Conservation (phyloP, 257 asterid genomes). For the Lycium barbarum region DNA sequence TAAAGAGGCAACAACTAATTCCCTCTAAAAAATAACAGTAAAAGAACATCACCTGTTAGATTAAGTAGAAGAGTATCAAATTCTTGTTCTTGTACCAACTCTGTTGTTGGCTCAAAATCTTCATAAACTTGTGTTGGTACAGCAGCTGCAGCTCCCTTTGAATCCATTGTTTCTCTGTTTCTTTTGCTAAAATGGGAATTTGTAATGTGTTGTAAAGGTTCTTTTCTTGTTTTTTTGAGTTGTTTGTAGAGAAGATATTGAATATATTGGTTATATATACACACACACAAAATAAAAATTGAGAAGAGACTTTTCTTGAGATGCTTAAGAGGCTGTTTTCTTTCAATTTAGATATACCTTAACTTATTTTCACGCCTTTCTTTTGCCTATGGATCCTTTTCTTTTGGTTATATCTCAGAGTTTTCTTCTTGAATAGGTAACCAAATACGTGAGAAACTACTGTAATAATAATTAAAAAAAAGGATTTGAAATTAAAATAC, state of each 20-base stretch:
- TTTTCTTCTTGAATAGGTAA: constrained; percentile 19
- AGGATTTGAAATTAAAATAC: background rate
- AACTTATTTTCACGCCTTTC: no score
- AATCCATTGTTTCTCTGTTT: background rate
- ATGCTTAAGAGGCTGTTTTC: no score
- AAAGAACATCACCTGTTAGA: constrained; percentile 5
- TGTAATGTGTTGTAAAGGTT: background rate
- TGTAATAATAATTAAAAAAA: no score
- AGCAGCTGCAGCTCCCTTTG: background rate
- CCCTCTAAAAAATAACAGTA: background rate
- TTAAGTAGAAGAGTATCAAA: constrained; percentile 22
- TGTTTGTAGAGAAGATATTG: background rate
- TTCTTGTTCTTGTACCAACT: constrained; percentile 27
- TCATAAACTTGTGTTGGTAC: background rate
- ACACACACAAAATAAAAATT: no score
- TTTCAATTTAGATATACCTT: no score
- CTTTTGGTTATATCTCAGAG: no score
- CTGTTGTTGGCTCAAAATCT: constrained; percentile 27
- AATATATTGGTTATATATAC: background rate
- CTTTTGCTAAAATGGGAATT: background rate
- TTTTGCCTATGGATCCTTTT: no score
- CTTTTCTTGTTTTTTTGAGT: background rate
- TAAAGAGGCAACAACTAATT: constrained; percentile 1
- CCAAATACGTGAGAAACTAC: background rate
- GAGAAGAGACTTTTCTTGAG: no score